Conservation (phyloP, 2,329 filamentous ascomycete genomes). For the Cladosporium sp. region DNA sequence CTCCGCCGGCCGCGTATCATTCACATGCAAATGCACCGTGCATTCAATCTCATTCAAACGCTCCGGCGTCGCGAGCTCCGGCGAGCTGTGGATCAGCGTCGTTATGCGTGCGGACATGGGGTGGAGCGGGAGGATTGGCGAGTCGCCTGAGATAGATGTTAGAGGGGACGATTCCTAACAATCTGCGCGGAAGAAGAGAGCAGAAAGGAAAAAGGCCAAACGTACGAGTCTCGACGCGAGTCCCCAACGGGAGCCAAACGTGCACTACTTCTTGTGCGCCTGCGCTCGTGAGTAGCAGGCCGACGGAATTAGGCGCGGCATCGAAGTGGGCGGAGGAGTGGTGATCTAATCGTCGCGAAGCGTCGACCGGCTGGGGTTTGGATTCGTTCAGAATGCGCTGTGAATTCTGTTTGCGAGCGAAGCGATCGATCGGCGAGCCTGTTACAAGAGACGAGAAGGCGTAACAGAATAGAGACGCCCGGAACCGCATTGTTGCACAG, state of each 20-base stretch:
- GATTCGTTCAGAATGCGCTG: background rate
- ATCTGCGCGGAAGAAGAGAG: background rate
- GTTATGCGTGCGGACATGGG: slow-evolving; percentile 27
- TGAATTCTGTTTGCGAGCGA: no score
- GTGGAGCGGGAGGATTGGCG: slow-evolving; percentile 24
- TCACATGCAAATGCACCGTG: slow-evolving; percentile 16
- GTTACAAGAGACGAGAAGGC: no score
- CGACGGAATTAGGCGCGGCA: slow-evolving; percentile 26
- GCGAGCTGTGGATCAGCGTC: slow-evolving; percentile 23
- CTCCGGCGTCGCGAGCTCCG: slow-evolving; percentile 20
- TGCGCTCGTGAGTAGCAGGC: slow-evolving; percentile 25
- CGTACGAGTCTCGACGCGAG: slow-evolving; percentile 25
- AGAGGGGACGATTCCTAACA: no score
- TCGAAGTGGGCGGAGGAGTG: slow-evolving; percentile 15
- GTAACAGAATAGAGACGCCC: no score
- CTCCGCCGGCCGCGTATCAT: slow-evolving; percentile 10
- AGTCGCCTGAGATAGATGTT: slow-evolving; percentile 19
- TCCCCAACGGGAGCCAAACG: slow-evolving; percentile 29
- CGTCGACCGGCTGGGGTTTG: background rate
- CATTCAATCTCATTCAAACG: slow-evolving; percentile 22
- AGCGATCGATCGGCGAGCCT: no score
- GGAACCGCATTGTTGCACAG: no score
- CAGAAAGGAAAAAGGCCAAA: background rate
- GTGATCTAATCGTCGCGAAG: background rate
- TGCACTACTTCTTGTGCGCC: slow-evolving; percentile 21